Evolutionary conservation across 495 filamentous ascomycete species (phyloP), one percentile per base, ranked within the genome.

Genomic region (Aspergillus homomorphus): DNA sequence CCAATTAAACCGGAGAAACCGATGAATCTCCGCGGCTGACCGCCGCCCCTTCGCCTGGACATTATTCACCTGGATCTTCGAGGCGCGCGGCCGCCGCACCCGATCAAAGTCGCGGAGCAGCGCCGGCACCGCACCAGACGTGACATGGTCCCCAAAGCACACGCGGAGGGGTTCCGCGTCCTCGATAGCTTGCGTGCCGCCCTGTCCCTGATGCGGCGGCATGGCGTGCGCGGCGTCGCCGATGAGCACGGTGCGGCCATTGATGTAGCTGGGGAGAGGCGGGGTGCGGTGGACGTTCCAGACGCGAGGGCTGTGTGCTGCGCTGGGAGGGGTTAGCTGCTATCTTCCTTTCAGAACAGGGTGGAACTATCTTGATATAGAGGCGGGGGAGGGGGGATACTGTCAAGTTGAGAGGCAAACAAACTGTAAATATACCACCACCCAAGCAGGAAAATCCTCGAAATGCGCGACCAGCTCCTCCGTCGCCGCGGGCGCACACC

Each of bases 171-270:
- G 55, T 7, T 72, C 63, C 0, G 69, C 74, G 46, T 77, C 75
- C 61, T 78, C 75, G 23, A 77, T 68, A 1, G 73, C 66, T 20
- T 70, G 59, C 19, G 63, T 70, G 7, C 69, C 69, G 16, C 74
- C 76, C 30, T 74, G 66, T 2, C 70, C 76, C 38, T 76, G 72
- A 22, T 65, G 52, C 1, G 70, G 73, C 1, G 66, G 63, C 69
- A 75, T 72, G n/a, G 74, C 73, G 56, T 79, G 76, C 0, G 76
- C 75, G 0, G 76, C 75, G 45, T 79, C 76, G 21, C 74, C 76
- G 44, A 77, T 70, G 30, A 80, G 62, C 15, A 74, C 68, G 7
- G 65, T 63, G 1, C 71, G 64, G 22, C 70, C 74, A 8, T 59
- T 55, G 38, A 59, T 60, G 33, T 65, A 73, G 1, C 58, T 69